Base-by-base conservation (phyloP, 2,329 filamentous ascomycete species). In the Penicillium sp. region DNA sequence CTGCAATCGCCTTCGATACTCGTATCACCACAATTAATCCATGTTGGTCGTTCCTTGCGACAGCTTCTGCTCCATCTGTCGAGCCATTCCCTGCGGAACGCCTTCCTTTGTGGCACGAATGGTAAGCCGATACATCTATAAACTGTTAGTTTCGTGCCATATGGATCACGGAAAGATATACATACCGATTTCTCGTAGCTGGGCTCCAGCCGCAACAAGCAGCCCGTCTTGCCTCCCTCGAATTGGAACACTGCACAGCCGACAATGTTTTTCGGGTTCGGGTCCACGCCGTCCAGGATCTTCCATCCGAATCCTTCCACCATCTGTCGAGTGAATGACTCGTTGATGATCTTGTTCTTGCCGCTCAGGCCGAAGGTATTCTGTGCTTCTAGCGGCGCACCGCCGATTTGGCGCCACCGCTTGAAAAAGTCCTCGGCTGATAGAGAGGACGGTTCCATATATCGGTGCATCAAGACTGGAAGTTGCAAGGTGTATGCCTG, bases 341-440 rank as follows among this genome's bases (percentile, higher is more conserved):
- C 83, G 53, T 81, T 88, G 56, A 95, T 82, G 57, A 87, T 85
- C 52, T 82, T 78, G 14, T 78, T 79, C 49, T 81, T 79, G 25
- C 79, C 80, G 1, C 76, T 73, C 10, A 92, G 69, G 0, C 86
- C 85, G 71, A 99, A 95, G 28, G 97, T 90, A 43, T 82, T 82
- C 70, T 99, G 94, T 0, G 89, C 86, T 72, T 99, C 95, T 27
- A 95, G 83, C 1, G 92, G 87, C 1, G 84, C 84, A 5, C 89
- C 90, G 11, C 94, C 94, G 63, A 99, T 97, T 74, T 99, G 94
- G 79, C 96, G 95, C 94, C 94, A 99, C 46, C 95, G 82, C 79
- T 95, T 96, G 82, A 99, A 99, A 74, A 97, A 99, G 68, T 99
- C 94, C 46, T 99, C 94, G 0, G 87, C 85, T 6, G 83, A 83